These are phyloP conservation scores for Entoloma clypeatum DNA, from an alignment of 1,284 basidiomycete species.

Conservation along the genomic window DNA sequence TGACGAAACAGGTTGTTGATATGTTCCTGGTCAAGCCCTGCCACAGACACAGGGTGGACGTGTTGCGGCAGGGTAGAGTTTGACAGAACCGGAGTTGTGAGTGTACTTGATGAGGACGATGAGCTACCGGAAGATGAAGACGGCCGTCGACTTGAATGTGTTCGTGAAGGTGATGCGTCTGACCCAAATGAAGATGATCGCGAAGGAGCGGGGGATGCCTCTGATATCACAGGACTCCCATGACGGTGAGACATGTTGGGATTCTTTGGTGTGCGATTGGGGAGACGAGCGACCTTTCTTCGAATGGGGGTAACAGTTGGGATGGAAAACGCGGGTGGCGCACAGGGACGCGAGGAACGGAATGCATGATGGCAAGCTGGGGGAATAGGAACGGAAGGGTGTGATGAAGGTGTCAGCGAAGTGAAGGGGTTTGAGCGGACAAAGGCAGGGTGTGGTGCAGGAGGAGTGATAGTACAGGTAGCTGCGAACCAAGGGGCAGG, in stretches of 20 bases:
- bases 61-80: constrained; percentile 11
- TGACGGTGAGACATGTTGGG: constrained; percentile 16
- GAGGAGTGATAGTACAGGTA: constrained; percentile 16
- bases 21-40: constrained; percentile 12
- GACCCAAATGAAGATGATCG: constrained; percentile 13
- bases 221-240: constrained; percentile 6
- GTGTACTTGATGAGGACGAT: constrained; percentile 16
- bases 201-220: constrained; percentile 9
- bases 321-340: no score
- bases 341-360: no score
- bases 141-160: constrained; percentile 8
- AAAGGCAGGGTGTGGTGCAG: constrained; percentile 22
- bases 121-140: constrained; percentile 20
- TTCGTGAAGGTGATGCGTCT: constrained; percentile 1
- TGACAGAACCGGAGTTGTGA: constrained; percentile 17
- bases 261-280: constrained; percentile 23
- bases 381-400: constrained; percentile 16
- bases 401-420: not conserved
- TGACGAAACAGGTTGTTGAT: constrained; percentile 13
- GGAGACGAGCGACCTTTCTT: constrained; percentile 22
- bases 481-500: constrained; percentile 20
- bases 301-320: constrained; percentile 1
- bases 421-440: constrained; percentile 7
- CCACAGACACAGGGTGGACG: constrained; percentile 4
- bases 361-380: not conserved